Evolutionary conservation across 2,329 filamentous ascomycete genomes (phyloP), one percentile per base, ranked within the genome.

Genomic region (Sporothrix brasiliensis): DNA sequence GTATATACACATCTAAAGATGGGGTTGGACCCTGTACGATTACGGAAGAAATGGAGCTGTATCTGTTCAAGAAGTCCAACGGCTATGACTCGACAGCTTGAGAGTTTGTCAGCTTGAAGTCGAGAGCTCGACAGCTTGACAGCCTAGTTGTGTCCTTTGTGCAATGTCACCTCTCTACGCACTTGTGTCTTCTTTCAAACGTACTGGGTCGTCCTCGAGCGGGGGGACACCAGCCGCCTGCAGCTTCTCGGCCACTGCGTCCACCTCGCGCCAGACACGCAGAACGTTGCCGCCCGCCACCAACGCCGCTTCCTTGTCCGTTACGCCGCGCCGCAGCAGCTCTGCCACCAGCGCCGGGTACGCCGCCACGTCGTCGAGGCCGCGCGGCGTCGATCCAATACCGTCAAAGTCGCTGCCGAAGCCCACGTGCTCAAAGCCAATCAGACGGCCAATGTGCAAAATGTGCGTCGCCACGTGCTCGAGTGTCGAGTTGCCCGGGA

Each of bases 341-440:
- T 93, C 91, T 3, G 87, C 88, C 10, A 97, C 86, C 58, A 97
- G 80, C 70, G 90, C 87, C 0, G 93, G 94, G 76, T 91, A 97
- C 77, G 92, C 92, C 65, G 89, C 89, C 7, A 97, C 93, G 78
- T 97, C 93, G 50, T 95, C 92, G 63, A 98, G 80, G 0, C 94
- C 94, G 69, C 82, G 78, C 0, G 94, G 93, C 4, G 89, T 89
- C 0, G 75, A 78, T 1, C 78, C 77, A 70, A 94, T 94, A 10
- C 88, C 94, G 78, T 97, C 94, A 78, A 94, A 97, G 78, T 98
- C 94, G 68, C 91, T 93, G 0, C 94, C 94, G 21, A 97, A 80
- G 0, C 94, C 94, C 19, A 97, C 93, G 77, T 97, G 87, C 53
- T 94, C 91, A 75, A 91, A 97, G 3, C 94, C 94, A 72, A 97